Percentiles rank a stretch among this genome's conserved stretches.
Evolutionary conservation across 1,139 yeast genomes (phyloP).

Genomic region (Lodderomyces margitis): DNA sequence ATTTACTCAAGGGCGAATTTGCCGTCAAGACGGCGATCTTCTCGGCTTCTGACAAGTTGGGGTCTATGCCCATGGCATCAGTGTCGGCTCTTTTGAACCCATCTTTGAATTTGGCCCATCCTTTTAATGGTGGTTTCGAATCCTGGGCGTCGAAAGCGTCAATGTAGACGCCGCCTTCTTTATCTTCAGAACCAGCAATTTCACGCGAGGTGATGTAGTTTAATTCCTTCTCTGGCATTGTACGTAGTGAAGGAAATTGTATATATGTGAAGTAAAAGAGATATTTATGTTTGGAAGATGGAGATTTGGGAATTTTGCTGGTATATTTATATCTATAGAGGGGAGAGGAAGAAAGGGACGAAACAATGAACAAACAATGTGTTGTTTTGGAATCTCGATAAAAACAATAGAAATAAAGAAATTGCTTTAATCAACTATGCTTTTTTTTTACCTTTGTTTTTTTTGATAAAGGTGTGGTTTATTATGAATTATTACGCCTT

Average conservation of each 20-base stretch:
- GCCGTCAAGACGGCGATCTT: slow-evolving; percentile 66
- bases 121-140: slow-evolving; percentile 26
- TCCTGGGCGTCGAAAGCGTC: slow-evolving; percentile 39
- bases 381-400: too few relatives aligned
- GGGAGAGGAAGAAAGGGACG: neutral
- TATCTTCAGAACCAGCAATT: slow-evolving; percentile 38
- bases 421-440: too few relatives aligned
- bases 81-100: slow-evolving; percentile 57
- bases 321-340: neutral
- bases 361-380: too few relatives aligned
- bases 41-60: slow-evolving; percentile 64
- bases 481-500: too few relatives aligned
- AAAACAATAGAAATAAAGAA: too few relatives aligned
- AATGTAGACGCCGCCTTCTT: slow-evolving; percentile 42
- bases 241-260: too few relatives aligned
- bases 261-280: neutral
- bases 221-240: slow-evolving; percentile 45
- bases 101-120: slow-evolving; percentile 48
- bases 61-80: slow-evolving; percentile 57
- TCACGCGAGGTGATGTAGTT: slow-evolving; percentile 41
- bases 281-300: neutral
- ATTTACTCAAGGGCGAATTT: slow-evolving; percentile 65
- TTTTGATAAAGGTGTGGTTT: too few relatives aligned
- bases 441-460: too few relatives aligned
- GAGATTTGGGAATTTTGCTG: neutral